Base-by-base conservation (phyloP, 805 yeast species). In the Zygoascus ofunaensis region DNA sequence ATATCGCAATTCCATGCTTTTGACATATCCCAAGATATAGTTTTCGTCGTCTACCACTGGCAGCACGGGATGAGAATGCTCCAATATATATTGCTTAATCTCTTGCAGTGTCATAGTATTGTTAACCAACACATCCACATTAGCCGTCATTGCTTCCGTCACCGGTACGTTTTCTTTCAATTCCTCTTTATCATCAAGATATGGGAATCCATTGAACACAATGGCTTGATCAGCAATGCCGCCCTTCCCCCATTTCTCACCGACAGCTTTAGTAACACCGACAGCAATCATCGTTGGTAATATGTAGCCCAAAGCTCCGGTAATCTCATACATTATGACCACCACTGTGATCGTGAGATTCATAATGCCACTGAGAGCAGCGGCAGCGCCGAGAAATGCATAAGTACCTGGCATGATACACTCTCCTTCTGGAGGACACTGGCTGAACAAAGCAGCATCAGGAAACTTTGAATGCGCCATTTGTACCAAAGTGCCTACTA, bases 221-320 rank as follows among this genome's bases (percentile, higher is more conserved):
- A 94, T 87, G 85, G 89, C 89, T 62, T 87, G 94, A 59, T 92
- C 98, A 0, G 98, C 96, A 48, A 92, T 90, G 1, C 97, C 98
- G 10, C 82, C 85, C 20, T 73, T 69, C 2, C 95, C 94, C 69
- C 82, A 80, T 44, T 66, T 70, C 47, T 84, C 92, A 52, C 78
- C 76, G n/a, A 92, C 78, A 32, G 79, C 65, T 55, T 85, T 85
- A 2, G 97, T 89, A 7, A 81, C 76, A 1, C 95, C 90, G 1
- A 92, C 95, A 0, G 87, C 94, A 42, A 92, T 82, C 98, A 92
- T 92, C 0, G 95, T 85, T 2, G 99, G 99, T 10, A 94, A 73
- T 48, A 92, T 84, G 59, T 86, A 92, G 40, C 82, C 76, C 44
- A 89, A 68, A 1, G 98, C 98, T 26, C 98, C 99, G 0, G 99